These are phyloP conservation scores for Dictyostelium capitatum DNA, from an alignment of 78 protist genomes.

Conservation along the genomic window DNA sequence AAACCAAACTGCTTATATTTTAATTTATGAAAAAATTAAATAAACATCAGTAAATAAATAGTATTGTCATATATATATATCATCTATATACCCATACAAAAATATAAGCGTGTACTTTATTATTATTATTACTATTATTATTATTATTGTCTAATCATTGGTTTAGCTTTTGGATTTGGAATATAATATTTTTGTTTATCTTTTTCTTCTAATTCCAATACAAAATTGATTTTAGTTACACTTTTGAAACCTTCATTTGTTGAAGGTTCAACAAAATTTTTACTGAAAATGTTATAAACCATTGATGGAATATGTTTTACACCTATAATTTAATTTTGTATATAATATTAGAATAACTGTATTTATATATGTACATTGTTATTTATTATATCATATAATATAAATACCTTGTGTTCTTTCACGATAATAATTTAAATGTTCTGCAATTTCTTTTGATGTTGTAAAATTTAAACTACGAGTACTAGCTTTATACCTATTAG, in stretches of 20 bases:
- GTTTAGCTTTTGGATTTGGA: constrained; percentile 30
- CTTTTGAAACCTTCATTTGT: background rate
- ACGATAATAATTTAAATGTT: constrained; percentile 80
- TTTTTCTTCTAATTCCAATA: background rate
- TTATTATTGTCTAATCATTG: too few species aligned
- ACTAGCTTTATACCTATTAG: background rate
- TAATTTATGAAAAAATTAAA: too few species aligned
- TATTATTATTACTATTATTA: too few species aligned
- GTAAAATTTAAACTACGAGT: constrained; percentile 69
- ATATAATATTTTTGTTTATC: background rate
- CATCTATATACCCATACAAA: too few species aligned
- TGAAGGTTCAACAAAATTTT: background rate
- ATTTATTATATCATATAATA: too few species aligned
- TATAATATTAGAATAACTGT: too few species aligned
- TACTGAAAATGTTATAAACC: background rate
- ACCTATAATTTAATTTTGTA: too few species aligned
- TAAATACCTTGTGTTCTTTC: constrained; percentile 36
- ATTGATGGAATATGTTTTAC: constrained; percentile 36
- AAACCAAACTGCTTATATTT: constrained; percentile 26
- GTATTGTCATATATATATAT: too few species aligned
- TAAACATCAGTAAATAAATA: too few species aligned
- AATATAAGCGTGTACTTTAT: too few species aligned
- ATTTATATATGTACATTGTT: too few species aligned
- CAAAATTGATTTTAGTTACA: background rate
- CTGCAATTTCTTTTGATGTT: constrained; percentile 61